Conservation (phyloP, 371 early-diverging fungal genomes). For the Rhizopus delemar region DNA sequence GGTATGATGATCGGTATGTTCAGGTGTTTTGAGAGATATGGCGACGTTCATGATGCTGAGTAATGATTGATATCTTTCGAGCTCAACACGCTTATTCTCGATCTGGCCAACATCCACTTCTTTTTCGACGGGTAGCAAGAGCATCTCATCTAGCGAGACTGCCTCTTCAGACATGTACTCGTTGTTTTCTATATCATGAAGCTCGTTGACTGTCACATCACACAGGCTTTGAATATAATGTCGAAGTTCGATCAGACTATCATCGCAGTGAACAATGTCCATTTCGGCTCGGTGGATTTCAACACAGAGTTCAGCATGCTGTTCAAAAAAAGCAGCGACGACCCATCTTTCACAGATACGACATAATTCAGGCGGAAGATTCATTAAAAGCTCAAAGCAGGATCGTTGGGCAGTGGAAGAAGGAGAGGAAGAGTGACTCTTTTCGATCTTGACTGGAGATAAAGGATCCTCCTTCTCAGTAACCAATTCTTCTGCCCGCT, state of each 20-base stretch:
- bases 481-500: slow-evolving; percentile 44
- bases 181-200: slow-evolving; percentile 6
- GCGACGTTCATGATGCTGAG: slow-evolving; percentile 37
- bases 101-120: slow-evolving; percentile 17
- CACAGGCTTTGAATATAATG: slow-evolving; percentile 57
- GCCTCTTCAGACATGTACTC: background rate
- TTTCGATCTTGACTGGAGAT: background rate
- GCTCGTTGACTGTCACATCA: slow-evolving; percentile 38
- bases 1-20: too few species aligned
- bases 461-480: background rate
- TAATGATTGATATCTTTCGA: slow-evolving; percentile 28
- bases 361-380: slow-evolving; percentile 62
- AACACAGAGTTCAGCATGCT: slow-evolving; percentile 74
- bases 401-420: background rate
- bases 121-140: slow-evolving; percentile 16
- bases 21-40: slow-evolving; percentile 43
- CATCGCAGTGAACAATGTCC: slow-evolving; percentile 72
- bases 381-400: background rate
- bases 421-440: background rate
- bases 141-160: slow-evolving; percentile 16
- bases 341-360: slow-evolving; percentile 80
- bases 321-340: slow-evolving; percentile 74
- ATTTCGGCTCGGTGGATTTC: slow-evolving; percentile 79
- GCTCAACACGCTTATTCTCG: slow-evolving; percentile 24
- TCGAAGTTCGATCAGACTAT: slow-evolving; percentile 67